Conservation (phyloP, 179 eudicot species). For the Sideroxylon spinosum region DNA sequence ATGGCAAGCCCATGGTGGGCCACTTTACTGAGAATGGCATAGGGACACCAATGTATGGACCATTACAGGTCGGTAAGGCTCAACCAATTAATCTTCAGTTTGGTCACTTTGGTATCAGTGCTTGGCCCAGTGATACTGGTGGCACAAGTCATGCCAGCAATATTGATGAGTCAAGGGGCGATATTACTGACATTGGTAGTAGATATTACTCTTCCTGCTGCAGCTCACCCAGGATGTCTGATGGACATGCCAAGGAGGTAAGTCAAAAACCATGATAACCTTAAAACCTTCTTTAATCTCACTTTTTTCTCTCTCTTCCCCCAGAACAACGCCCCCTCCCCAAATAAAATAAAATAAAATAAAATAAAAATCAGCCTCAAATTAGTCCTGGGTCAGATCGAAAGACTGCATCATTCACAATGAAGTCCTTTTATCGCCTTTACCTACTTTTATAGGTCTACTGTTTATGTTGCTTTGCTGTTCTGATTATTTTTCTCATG, state of each 20-base stretch:
- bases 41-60: constrained; percentile 79
- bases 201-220: constrained; percentile 79
- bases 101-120: constrained; percentile 93
- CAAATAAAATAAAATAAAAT: too few relatives aligned
- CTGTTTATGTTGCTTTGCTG: background rate
- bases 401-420: too few relatives aligned
- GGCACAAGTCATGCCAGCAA: constrained; percentile 91
- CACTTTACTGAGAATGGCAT: constrained; percentile 39
- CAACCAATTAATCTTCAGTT: constrained; percentile 93
- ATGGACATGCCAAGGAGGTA: constrained; percentile 93
- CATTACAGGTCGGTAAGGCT: constrained; percentile 65
- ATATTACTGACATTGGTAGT: constrained; percentile 73
- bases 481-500: background rate
- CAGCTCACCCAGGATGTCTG: constrained; percentile 82
- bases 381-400: too few relatives aligned
- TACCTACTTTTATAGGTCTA: too few relatives aligned
- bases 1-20: constrained; percentile 44
- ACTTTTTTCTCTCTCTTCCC: background rate
- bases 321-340: background rate
- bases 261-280: background rate
- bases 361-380: too few relatives aligned
- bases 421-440: too few relatives aligned
- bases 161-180: constrained; percentile 81
- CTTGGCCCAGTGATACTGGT: constrained; percentile 90
- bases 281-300: background rate